A percentile compares a stretch with the other conserved stretches of the same genome.
These are phyloP conservation scores for Erysimum cheiranthoides DNA, from an alignment of 345 rosid genomes.

Conservation along the genomic window DNA sequence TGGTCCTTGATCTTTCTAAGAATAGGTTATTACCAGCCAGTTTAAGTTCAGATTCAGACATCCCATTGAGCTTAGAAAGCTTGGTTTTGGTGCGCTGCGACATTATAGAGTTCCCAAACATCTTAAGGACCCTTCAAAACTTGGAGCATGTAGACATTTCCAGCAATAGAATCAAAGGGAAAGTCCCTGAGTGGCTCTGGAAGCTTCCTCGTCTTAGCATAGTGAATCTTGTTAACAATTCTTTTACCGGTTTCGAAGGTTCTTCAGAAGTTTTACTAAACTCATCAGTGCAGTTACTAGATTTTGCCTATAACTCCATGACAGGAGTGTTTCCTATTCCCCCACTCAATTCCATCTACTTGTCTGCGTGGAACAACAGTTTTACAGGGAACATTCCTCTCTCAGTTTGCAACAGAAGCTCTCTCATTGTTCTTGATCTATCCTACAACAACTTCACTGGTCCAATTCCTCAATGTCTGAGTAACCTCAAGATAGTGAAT, in stretches of 20 bases:
- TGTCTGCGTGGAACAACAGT: constrained; percentile 31
- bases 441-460: constrained; percentile 40
- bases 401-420: constrained; percentile 21
- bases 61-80: constrained; percentile 1
- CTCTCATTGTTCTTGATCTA: constrained; percentile 30
- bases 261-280: constrained; percentile 20
- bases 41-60: constrained; percentile 25
- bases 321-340: constrained; percentile 27
- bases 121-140: constrained; percentile 20
- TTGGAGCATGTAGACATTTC: constrained; percentile 16
- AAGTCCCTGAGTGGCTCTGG: constrained; percentile 42
- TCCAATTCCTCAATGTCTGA: constrained; percentile 37
- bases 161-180: constrained; percentile 32
- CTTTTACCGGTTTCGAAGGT: constrained; percentile 36
- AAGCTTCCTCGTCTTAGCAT: constrained; percentile 21
- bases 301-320: constrained; percentile 16
- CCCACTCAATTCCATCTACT: constrained; percentile 23
- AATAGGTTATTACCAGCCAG: constrained; percentile 31
- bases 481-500: constrained; percentile 27
- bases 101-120: constrained; percentile 24
- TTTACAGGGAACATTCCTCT: constrained; percentile 37
- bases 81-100: neutral
- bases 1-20: neutral
- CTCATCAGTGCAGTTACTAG: constrained; percentile 21
- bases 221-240: constrained; percentile 19